These are phyloP conservation scores for Arachis monticola DNA, from an alignment of 331 rosid species.

Conservation along the genomic window DNA sequence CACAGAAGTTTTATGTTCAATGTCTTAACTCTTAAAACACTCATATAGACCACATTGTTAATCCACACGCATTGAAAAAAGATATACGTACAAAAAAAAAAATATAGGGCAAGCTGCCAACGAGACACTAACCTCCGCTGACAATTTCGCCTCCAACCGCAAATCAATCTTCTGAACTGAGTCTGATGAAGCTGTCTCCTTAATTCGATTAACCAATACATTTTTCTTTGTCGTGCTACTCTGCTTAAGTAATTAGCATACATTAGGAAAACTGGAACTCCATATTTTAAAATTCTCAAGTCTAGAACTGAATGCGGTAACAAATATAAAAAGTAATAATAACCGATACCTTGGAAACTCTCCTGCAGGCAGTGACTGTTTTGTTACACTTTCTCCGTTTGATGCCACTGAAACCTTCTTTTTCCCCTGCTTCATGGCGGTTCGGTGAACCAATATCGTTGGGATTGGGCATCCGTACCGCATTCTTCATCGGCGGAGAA, in stretches of 20 bases:
- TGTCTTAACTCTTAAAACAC: background rate
- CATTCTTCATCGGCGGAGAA: constrained; percentile 32
- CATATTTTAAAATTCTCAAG: background rate
- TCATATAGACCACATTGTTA: background rate
- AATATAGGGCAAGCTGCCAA: background rate
- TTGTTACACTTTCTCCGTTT: constrained; percentile 50
- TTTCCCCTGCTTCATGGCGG: constrained; percentile 36
- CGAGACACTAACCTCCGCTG: constrained; percentile 65
- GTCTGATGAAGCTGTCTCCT: constrained; percentile 22
- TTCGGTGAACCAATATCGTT: constrained; percentile 39
- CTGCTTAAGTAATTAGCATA: constrained; percentile 32
- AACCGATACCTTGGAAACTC: constrained; percentile 50
- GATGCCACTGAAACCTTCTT: constrained; percentile 46
- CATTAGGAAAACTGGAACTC: background rate
- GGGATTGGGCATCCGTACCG: constrained; percentile 39
- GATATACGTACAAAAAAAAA: background rate
- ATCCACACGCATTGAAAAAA: background rate
- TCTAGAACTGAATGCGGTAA: background rate
- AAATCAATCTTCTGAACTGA: constrained; percentile 44
- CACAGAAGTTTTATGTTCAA: background rate
- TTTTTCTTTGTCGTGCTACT: constrained; percentile 64
- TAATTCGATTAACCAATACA: constrained; percentile 22
- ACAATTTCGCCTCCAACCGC: constrained; percentile 73
- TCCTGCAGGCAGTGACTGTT: constrained; percentile 52
- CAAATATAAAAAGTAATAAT: background rate